Evolutionary conservation across 2,329 filamentous ascomycete species (phyloP).

Genomic region (Hypoxylon sp.): DNA sequence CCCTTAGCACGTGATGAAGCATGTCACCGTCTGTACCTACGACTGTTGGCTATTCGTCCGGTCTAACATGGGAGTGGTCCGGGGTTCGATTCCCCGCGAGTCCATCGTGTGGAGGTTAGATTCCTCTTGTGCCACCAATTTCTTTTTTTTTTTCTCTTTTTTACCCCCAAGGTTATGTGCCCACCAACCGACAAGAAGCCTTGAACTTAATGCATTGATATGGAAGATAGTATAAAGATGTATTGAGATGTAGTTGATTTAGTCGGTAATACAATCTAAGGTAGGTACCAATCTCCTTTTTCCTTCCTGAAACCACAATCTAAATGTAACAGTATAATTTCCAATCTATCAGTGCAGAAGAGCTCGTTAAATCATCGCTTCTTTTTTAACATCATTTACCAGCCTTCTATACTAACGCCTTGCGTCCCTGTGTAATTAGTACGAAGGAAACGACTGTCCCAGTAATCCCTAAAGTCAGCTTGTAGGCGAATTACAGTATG

Average conservation of each 20-base stretch:
- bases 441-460: neutral
- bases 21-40: too few relatives aligned
- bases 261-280: too few relatives aligned
- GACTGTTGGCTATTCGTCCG: neutral
- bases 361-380: conserved; percentile 22
- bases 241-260: too few relatives aligned
- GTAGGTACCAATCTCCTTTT: too few relatives aligned
- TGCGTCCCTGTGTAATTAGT: neutral
- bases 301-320: too few relatives aligned
- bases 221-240: too few relatives aligned
- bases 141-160: conserved; percentile 14
- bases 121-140: conserved; percentile 37
- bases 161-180: too few relatives aligned
- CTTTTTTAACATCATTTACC: neutral
- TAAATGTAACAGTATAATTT: neutral
- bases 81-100: conserved; percentile 65
- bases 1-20: conserved; percentile 45
- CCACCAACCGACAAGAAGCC: too few relatives aligned
- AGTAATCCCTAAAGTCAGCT: neutral
- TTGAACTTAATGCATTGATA: too few relatives aligned
- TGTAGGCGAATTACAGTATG: neutral
- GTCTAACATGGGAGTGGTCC: conserved; percentile 59
- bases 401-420: conserved; percentile 22
- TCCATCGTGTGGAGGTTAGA: conserved; percentile 53
- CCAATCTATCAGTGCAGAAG: conserved; percentile 15